phyloP scores from a whole-genome alignment of 257 asterid species.

The Penstemon eatonii region DNA sequence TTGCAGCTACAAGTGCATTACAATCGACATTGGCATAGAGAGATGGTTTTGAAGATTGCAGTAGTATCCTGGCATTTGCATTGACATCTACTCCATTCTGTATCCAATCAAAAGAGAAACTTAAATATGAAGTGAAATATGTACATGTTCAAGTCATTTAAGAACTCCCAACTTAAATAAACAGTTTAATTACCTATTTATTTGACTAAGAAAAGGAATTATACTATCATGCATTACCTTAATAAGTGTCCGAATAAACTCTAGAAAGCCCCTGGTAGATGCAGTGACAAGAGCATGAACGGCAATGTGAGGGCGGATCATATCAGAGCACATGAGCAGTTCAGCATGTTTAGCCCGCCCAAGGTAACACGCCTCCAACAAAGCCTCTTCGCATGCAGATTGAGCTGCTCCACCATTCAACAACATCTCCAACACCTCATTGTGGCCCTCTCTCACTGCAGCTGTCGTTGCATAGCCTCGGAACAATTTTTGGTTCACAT shows the following conservation, averaged over 20 bases:
- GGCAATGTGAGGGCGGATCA: conserved; percentile 74
- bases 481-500: conserved; percentile 66
- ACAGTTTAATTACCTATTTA: neutral
- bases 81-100: conserved; percentile 68
- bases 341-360: conserved; percentile 59
- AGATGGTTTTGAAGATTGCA: conserved; percentile 74
- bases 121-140: neutral
- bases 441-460: conserved; percentile 72
- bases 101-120: conserved; percentile 15
- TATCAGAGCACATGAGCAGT: conserved; percentile 59
- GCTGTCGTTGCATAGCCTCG: conserved; percentile 81
- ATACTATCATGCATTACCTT: conserved; percentile 40
- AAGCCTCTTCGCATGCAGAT: conserved; percentile 74
- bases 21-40: conserved; percentile 71
- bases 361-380: conserved; percentile 61
- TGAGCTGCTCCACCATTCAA: conserved; percentile 62
- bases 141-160: neutral
- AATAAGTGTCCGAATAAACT: conserved; percentile 53
- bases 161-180: neutral
- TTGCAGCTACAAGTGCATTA: conserved; percentile 68
- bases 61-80: conserved; percentile 64
- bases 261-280: conserved; percentile 58
- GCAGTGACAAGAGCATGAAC: conserved; percentile 73
- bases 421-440: conserved; percentile 54
- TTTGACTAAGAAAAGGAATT: neutral